Evolutionary conservation across 2,329 filamentous ascomycete species (phyloP).

Genomic region (Nothopassalora personata): DNA sequence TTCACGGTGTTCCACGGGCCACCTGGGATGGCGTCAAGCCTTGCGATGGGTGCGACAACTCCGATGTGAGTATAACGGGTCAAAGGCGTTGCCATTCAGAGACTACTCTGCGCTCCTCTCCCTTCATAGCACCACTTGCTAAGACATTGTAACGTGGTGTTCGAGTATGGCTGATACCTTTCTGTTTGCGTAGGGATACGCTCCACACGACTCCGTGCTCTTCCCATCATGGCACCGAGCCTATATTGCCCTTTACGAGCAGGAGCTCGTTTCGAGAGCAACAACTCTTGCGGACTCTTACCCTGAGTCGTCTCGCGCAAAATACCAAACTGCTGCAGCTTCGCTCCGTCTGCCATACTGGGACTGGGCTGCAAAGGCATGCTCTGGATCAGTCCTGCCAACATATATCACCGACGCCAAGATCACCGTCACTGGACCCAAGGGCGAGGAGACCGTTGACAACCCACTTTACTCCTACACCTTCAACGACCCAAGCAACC

Average conservation of each 20-base stretch:
- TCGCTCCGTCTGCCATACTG: slow-evolving; percentile 27
- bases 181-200: slow-evolving; percentile 22
- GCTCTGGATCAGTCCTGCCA: slow-evolving; percentile 21
- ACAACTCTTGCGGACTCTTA: slow-evolving; percentile 25
- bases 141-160: too few species aligned
- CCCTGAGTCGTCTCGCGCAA: slow-evolving; percentile 16
- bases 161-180: too few species aligned
- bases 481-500: slow-evolving; percentile 20
- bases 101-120: too few species aligned
- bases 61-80: slow-evolving; percentile 5
- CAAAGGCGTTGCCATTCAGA: too few species aligned
- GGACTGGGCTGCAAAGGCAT: slow-evolving; percentile 27
- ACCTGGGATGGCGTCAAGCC: slow-evolving; percentile 28
- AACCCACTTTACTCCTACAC: slow-evolving; percentile 29
- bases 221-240: slow-evolving; percentile 33
- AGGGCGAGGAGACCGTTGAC: slow-evolving; percentile 23
- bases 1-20: slow-evolving; percentile 29
- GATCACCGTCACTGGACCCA: slow-evolving; percentile 26
- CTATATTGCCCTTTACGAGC: slow-evolving; percentile 34
- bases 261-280: slow-evolving; percentile 28
- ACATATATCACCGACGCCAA: slow-evolving; percentile 18
- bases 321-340: slow-evolving; percentile 25
- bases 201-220: slow-evolving; percentile 31
- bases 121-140: too few species aligned
- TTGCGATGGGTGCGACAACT: slow-evolving; percentile 23